Base-by-base conservation (phyloP, 306 rosid species). In the Prunus dulcis region DNA sequence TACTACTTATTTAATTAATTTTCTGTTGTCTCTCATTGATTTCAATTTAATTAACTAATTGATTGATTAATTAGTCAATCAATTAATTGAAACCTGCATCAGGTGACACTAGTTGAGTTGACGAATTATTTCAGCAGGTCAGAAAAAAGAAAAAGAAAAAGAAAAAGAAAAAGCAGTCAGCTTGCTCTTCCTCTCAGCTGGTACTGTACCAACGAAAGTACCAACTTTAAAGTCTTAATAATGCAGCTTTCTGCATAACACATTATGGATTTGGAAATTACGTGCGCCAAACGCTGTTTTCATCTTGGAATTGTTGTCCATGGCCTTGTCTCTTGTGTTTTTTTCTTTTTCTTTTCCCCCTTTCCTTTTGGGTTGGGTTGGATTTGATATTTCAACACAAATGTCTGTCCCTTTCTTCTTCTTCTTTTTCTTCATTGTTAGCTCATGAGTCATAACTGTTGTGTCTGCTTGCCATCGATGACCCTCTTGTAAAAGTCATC, bases 241-340 rank as follows among this genome's bases (percentile, higher is more conserved):
- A 47, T 47, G 43, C 43, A 1, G 52, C 52, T 53, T 19, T 53
- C 10, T 53, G 11, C 27, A 1, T 11, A 56, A 56, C 63, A 75
- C 52, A 28, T 6, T 23, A 60, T 17, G 22, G 52, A 18, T 76
- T 67, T 17, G 20, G 67, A 76, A 76, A 67, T 62, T 66, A 67
- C 74, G 74, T 76, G 66, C 57, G 32, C 5, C 74, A 34, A 55
- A 76, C 80, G 80, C 50, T n/a, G 47, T n/a, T 77, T 27, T 46
- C 12, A 68, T 60, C 38, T 69, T 34, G 71, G 64, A 70, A 69
- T 25, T 65, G 45, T 43, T 20, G 28, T 12, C 8, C 15, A 5
- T 14, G 0, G 64, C 52, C 23, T 60, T 52, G 57, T n/a, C n/a
- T 52, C n/a, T 52, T 18, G 57, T 12, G 30, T 28, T 28, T 28